phyloP scores from a whole-genome alignment of 257 asterid species.

The Ilex aquifolium region DNA sequence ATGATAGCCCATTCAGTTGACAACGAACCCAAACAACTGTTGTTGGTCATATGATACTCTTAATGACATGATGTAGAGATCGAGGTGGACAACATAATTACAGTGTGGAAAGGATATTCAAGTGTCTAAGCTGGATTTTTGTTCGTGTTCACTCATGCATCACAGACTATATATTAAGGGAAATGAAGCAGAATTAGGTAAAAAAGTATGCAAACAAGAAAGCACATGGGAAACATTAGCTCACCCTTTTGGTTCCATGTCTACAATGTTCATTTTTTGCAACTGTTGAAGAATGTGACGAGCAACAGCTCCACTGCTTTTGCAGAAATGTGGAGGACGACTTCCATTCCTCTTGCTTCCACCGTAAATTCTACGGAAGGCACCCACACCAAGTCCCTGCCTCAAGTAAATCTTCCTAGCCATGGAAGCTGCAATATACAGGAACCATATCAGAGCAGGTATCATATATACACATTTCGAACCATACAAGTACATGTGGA shows the following conservation, averaged over 20 bases:
- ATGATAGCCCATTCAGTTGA: too few species aligned
- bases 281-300: conserved; percentile 3
- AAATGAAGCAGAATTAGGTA: too few species aligned
- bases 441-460: neutral
- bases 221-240: neutral
- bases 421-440: conserved; percentile 1
- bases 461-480: too few species aligned
- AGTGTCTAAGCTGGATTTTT: too few species aligned
- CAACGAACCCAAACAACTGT: too few species aligned
- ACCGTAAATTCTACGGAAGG: neutral
- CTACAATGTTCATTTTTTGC: neutral
- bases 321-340: conserved; percentile 3
- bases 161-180: too few species aligned
- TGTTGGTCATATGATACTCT: too few species aligned
- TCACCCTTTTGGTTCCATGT: neutral
- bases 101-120: too few species aligned
- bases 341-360: conserved; percentile 7
- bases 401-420: conserved; percentile 1
- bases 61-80: too few species aligned
- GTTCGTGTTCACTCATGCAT: too few species aligned
- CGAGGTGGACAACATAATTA: too few species aligned
- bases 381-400: neutral
- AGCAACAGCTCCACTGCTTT: conserved; percentile 2
- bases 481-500: too few species aligned
- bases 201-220: neutral